Base-by-base conservation (phyloP, 345 rosid species). In the Populus nigra region DNA sequence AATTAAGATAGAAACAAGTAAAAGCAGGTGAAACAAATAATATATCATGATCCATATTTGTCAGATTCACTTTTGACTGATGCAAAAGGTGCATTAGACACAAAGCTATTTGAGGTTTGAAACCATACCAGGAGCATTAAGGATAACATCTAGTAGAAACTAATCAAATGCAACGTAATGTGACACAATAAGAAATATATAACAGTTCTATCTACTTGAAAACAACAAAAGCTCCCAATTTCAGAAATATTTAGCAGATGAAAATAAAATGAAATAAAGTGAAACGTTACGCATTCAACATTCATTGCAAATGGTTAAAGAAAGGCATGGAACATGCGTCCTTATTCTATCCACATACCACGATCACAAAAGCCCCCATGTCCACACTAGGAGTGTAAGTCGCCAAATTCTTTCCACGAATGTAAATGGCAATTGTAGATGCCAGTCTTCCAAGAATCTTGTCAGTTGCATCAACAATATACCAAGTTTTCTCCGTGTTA, bases 321-420 rank as follows among this genome's bases (percentile, higher is more conserved):
- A 25, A 25, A 29, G 27, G 41, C 41, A 38, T 39, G 11, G 71
- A 7, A 7, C 8, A 47, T 15, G 17, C 43, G 23, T 16, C 41
- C 25, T 22, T 27, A n/a, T 33, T 33, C 36, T 74, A 78, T 78
- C 53, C 68, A 73, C 92, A 79, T 91, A 95, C 98, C 98, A 93
- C 99, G 81, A 96, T 90, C 67, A 96, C 99, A 83, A 92, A 96
- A 2, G 98, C 94, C 62, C 99, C 99, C 99, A 93, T 92, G 89
- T 96, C 98, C 1, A 96, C 98, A 81, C 98, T 93, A 43, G 98
- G 98, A 84, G 98, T 96, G 89, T 83, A 96, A 4, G 97, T 89
- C 4, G 93, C 85, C 78, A 96, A 89, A 82, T 93, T 88, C 92
- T 92, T 96, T 76, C 99, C 99, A 66, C 99, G 94, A 75, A 96